A percentile compares a stretch with the other conserved stretches of the same genome.
These are phyloP conservation scores for Beauveria australis DNA, from an alignment of 2,329 filamentous ascomycete genomes.

Conservation along the genomic window DNA sequence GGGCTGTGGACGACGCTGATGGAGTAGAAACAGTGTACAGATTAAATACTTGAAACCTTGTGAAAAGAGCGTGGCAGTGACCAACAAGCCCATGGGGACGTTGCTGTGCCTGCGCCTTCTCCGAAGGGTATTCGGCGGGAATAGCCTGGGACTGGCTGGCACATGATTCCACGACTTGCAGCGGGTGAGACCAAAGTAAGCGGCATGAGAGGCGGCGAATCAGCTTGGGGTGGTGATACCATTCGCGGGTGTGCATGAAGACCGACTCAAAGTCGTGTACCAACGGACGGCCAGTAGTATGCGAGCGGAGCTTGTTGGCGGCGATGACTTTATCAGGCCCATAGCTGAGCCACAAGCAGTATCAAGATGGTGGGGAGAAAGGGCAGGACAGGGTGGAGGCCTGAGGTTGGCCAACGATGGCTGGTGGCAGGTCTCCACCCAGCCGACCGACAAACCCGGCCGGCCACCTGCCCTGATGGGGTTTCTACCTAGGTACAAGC, in stretches of 20 bases:
- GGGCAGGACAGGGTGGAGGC: slow-evolving; percentile 21
- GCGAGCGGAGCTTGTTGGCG: background rate
- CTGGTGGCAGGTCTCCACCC: background rate
- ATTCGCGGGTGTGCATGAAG: background rate
- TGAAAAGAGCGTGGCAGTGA: too few relatives aligned
- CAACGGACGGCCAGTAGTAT: background rate
- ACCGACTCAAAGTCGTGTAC: background rate
- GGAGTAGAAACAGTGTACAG: too few relatives aligned
- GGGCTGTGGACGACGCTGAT: too few relatives aligned
- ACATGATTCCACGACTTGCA: too few relatives aligned
- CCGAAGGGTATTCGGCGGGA: too few relatives aligned
- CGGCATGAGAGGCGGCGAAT: background rate
- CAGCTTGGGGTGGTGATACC: background rate
- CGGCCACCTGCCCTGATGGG: background rate
- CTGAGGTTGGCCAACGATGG: background rate
- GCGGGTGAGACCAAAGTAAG: background rate
- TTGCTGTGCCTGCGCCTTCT: too few relatives aligned
- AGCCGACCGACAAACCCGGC: background rate
- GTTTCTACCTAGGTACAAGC: background rate
- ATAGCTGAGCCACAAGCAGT: too few relatives aligned
- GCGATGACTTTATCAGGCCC: background rate
- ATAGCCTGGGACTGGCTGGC: too few relatives aligned
- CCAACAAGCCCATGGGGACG: too few relatives aligned
- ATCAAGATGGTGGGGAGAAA: slow-evolving; percentile 18
- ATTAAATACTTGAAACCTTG: too few relatives aligned